Base-by-base conservation (phyloP, 2,329 filamentous ascomycete genomes). In the Dothistroma pini region DNA sequence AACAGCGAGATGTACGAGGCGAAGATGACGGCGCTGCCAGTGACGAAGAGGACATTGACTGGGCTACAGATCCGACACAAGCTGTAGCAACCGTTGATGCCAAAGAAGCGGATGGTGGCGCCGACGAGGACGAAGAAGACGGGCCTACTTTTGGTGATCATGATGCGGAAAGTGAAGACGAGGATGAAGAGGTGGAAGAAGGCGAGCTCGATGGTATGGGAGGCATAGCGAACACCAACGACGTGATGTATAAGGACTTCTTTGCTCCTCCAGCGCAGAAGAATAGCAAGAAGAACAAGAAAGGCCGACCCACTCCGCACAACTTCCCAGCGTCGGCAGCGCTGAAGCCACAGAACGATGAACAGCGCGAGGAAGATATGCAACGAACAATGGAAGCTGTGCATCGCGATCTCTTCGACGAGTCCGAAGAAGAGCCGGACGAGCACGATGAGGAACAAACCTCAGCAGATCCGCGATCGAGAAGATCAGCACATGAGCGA, bases 191-290 rank as follows among this genome's bases (percentile, higher is more conserved):
- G 12, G 75, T 83, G 29, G 84, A 85, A 16, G 82, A 83, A 14
- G 84, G 84, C 50, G 84, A 80, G 14, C 73, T 81, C 64, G 78
- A 79, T 56, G 77, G 70, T 35, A 68, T 82, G 44, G 83, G 83
- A 55, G 84, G 83, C 53, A 79, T 82, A 65, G 80, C 82, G 64
- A 96, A 96, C 70, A 92, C 93, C 54, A 96, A 96, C 73, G 89
- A 93, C 64, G 82, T 97, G 70, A 91, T 88, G 77, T 97, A 96
- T 76, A 87, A 88, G 63, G 92, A 97, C 75, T 97, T 97, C 78
- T 97, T 97, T 71, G 91, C 89, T 2, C 90, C 91, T 10, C 93
- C 93, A 11, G 83, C 88, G 21, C 86, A 84, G 68, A 96, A 95
- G 75, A 80, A 79, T 63, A 82, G 81, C 60, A 72, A 72, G 57